A percentile compares a stretch with the other conserved stretches of the same genome.
These are phyloP conservation scores for Solanum hybrid DNA, from an alignment of 305 asterid genomes.

Conservation along the genomic window DNA sequence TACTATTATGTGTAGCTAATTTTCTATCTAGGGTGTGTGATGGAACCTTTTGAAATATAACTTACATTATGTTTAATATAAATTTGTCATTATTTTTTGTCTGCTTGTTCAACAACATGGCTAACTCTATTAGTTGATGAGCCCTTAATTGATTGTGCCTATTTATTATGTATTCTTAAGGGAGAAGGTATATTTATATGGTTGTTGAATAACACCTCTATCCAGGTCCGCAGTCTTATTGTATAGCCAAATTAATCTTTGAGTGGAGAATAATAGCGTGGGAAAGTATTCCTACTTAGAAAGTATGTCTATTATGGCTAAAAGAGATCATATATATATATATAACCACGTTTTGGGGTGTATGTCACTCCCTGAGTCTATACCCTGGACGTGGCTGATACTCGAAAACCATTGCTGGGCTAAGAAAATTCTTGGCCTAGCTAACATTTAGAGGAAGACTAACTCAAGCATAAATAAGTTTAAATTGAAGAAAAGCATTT, in stretches of 20 bases:
- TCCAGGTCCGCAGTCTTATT: not conserved
- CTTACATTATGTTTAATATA: not conserved
- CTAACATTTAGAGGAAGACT: not conserved
- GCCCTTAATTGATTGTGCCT: not conserved
- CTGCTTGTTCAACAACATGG: not conserved
- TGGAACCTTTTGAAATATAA: not conserved
- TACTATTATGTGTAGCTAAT: too few relatives aligned
- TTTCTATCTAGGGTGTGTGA: not conserved
- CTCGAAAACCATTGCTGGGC: not conserved
- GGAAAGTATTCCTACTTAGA: not conserved
- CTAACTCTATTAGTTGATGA: not conserved
- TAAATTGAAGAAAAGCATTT: not conserved
- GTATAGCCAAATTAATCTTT: not conserved
- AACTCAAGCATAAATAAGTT: not conserved
- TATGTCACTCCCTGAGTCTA: not conserved
- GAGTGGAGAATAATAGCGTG: not conserved
- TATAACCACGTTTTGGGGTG: not conserved
- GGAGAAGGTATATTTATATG: not conserved
- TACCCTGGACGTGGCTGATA: not conserved
- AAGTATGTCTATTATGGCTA: not conserved
- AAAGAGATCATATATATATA: too few relatives aligned
- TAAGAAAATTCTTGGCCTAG: not conserved
- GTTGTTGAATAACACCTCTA: not conserved
- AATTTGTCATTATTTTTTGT: not conserved
- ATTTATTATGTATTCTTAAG: not conserved